Evolutionary conservation across 2,329 filamentous ascomycete genomes (phyloP).

Genomic region (Stachybotrys echinatus): DNA sequence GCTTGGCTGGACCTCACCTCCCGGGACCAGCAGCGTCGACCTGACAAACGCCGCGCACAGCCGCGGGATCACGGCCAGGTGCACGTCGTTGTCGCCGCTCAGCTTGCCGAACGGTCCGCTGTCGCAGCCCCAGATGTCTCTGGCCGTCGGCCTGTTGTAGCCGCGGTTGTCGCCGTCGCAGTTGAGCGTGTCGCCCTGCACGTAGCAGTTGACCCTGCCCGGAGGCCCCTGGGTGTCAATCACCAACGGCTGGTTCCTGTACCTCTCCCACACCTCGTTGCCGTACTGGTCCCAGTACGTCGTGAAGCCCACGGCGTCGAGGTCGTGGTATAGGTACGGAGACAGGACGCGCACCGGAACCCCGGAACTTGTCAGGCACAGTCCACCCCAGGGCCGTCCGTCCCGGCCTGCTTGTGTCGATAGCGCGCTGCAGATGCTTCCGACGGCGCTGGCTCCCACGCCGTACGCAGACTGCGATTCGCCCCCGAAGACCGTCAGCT

Average conservation of each 20-base stretch:
- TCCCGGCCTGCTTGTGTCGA: slow-evolving; percentile 29
- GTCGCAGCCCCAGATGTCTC: slow-evolving; percentile 48
- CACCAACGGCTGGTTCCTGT: slow-evolving; percentile 28
- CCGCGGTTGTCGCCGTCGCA: slow-evolving; percentile 36
- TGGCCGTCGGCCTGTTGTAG: slow-evolving; percentile 36
- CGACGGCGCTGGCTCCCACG: slow-evolving; percentile 27
- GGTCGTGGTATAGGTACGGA: slow-evolving; percentile 33
- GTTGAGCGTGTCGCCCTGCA: slow-evolving; percentile 24
- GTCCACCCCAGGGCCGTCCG: slow-evolving; percentile 35
- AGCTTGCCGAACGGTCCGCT: slow-evolving; percentile 37
- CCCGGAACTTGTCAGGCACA: slow-evolving; percentile 32
- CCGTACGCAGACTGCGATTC: slow-evolving; percentile 32
- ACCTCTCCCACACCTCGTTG: slow-evolving; percentile 39
- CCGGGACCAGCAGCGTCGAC: slow-evolving; percentile 39
- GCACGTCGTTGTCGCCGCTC: slow-evolving; percentile 30
- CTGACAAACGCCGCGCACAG: slow-evolving; percentile 46
- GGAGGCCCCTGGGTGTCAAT: slow-evolving; percentile 36
- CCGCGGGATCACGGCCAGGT: slow-evolving; percentile 37
- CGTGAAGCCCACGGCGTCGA: slow-evolving; percentile 27
- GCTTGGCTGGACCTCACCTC: slow-evolving; percentile 41
- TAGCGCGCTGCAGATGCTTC: slow-evolving; percentile 34
- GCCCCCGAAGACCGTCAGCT: slow-evolving; percentile 29
- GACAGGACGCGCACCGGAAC: slow-evolving; percentile 39
- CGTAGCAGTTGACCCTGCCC: slow-evolving; percentile 34
- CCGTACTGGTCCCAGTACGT: slow-evolving; percentile 41